Base-by-base conservation (phyloP, 192 early-diverging fungal species). In the Gonapodya sp. region DNA sequence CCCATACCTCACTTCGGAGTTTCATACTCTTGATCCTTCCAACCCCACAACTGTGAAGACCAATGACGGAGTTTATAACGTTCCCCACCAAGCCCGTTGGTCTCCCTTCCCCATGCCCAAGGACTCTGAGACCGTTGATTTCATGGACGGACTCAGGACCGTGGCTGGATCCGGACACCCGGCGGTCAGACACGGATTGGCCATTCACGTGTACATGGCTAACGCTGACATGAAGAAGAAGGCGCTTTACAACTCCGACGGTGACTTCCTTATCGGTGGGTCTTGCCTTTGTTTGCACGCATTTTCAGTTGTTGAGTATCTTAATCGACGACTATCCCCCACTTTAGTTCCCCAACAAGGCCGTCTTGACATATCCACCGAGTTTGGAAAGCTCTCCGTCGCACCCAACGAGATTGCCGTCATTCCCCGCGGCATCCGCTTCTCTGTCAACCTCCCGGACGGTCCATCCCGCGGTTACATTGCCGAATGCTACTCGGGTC, bases 311-410 rank as follows among this genome's bases (percentile, higher is more conserved):
- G n/a, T 64, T 32, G 31, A 31, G 8, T 2, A n/a, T n/a, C n/a
- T 31, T 30, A 34, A 1, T 1, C 36, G 36, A 36, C 36, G 73
- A 34, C 1, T 78, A 85, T 89, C n/a, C n/a, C n/a, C n/a, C n/a
- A n/a, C n/a, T n/a, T n/a, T n/a, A n/a, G 95, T 98, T 36, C 97
- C 97, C 16, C 97, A 98, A 86, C 92, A 94, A 64, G 96, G 96
- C 30, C 84, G 89, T n/a, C 86, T 98, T 73, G 91, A 93, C 81
- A 94, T 97, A 80, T 89, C 88, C 30, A 98, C 97, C 14, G 97
- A 98, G 84, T 91, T 98, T 82, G 97, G 97, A 80, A 85, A 87
- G 77, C 86, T 98, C 46, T 78, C 89, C 82, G 95, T 94, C 16
- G 87, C 87, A 64, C 95, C 97, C 2, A 94, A 94, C 84, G 96